These are phyloP conservation scores for Fusarium camptoceras DNA, from an alignment of 2,329 filamentous ascomycete genomes.

Conservation along the genomic window DNA sequence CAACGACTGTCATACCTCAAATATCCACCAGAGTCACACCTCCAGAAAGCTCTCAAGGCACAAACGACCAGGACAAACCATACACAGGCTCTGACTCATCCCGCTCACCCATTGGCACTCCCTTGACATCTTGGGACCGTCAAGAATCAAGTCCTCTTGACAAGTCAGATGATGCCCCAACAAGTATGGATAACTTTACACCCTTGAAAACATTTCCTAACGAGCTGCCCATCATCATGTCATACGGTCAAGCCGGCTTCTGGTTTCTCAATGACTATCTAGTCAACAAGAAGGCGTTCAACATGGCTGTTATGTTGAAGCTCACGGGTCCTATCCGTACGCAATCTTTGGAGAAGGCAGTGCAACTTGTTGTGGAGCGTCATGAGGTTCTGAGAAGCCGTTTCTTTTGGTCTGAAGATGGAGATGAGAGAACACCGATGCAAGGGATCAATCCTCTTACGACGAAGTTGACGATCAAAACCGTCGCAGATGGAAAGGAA, in stretches of 20 bases:
- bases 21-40: neutral
- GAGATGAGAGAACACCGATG: neutral
- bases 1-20: neutral
- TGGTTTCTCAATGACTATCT: constrained; percentile 54
- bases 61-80: neutral
- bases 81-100: neutral
- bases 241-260: constrained; percentile 56
- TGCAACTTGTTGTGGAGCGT: neutral
- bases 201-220: neutral
- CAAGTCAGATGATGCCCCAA: neutral
- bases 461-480: neutral
- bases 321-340: neutral
- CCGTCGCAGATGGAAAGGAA: neutral
- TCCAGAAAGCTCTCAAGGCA: neutral
- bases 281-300: constrained; percentile 55
- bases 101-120: neutral
- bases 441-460: neutral
- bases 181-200: neutral
- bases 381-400: neutral
- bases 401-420: neutral
- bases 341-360: neutral
- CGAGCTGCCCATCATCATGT: constrained; percentile 44
- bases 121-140: neutral
- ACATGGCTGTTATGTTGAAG: constrained; percentile 36
- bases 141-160: neutral